These are phyloP conservation scores for Patellifolia procumbens DNA, from an alignment of 179 eudicot species.

Conservation along the genomic window DNA sequence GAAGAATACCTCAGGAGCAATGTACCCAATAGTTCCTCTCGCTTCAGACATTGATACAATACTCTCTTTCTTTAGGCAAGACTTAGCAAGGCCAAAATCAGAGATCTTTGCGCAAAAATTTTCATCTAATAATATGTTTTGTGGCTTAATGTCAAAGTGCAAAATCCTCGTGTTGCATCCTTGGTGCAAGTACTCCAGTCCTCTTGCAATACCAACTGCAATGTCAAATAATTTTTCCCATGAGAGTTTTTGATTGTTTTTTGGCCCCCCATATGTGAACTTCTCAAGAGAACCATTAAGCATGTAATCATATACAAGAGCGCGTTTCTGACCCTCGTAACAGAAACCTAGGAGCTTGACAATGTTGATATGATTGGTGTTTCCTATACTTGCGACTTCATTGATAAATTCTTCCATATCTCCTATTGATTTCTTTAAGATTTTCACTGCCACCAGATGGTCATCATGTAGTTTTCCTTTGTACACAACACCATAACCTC, in stretches of 20 bases:
- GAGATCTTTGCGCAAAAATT: constrained; percentile 39
- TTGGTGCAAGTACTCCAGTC: constrained; percentile 37
- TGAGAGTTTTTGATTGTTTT: constrained; percentile 2
- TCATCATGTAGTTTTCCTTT: constrained; percentile 16
- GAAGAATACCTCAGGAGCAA: constrained; percentile 40
- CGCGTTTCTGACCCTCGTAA: constrained; percentile 29
- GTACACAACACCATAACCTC: constrained; percentile 34
- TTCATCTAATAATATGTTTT: constrained; percentile 40
- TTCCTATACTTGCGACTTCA: constrained; percentile 31
- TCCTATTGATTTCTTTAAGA: constrained; percentile 30
- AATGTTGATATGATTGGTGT: constrained; percentile 31
- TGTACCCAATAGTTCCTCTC: constrained; percentile 40
- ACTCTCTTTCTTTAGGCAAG: constrained; percentile 25
- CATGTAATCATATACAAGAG: constrained; percentile 35
- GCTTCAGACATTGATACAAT: constrained; percentile 31
- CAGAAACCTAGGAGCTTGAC: constrained; percentile 36
- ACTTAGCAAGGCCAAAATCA: constrained; percentile 43
- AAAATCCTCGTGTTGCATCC: constrained; percentile 34
- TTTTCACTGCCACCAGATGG: constrained; percentile 26
- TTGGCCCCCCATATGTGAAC: constrained; percentile 15
- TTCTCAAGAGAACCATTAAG: constrained; percentile 38
- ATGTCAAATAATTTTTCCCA: constrained; percentile 28
- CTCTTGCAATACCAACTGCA: constrained; percentile 36
- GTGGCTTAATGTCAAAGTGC: constrained; percentile 44
- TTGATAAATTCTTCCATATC: constrained; percentile 33